Evolutionary conservation across 2,329 filamentous ascomycete species (phyloP).

Genomic region (Cryphonectria radicalis): DNA sequence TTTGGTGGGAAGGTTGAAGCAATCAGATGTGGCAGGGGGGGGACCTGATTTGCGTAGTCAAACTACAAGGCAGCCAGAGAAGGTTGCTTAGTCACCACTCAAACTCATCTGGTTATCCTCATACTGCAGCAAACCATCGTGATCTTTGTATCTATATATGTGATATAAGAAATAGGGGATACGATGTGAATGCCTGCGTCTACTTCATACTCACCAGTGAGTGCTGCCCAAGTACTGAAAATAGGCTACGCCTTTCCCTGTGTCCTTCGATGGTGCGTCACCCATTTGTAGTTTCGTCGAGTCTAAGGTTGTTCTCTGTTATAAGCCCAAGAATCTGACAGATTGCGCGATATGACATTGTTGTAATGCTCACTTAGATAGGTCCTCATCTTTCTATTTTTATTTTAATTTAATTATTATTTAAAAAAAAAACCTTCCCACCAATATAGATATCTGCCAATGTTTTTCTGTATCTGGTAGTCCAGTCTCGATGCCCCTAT

Average conservation of each 20-base stretch:
- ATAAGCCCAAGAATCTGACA: not conserved
- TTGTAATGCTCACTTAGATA: not conserved
- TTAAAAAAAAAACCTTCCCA: no score
- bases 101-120: not conserved
- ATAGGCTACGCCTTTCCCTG: not conserved
- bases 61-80: not conserved
- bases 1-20: not conserved
- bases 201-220: not conserved
- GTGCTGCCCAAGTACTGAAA: not conserved
- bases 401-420: no score
- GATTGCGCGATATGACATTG: not conserved
- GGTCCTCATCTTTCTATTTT: no score
- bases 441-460: not conserved
- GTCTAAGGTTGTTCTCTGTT: not conserved
- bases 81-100: not conserved
- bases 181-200: not conserved
- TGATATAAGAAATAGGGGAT: not conserved
- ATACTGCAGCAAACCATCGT: not conserved
- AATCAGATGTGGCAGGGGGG: not conserved
- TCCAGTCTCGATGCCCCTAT: no score
- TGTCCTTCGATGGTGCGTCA: not conserved
- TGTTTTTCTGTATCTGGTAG: not conserved
- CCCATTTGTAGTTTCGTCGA: not conserved
- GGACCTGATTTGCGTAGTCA: not conserved
- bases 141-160: not conserved